Evolutionary conservation across 148 eudicot genomes (phyloP), one percentile per base, ranked within the genome.

Genomic region (Agrostemma githago): DNA sequence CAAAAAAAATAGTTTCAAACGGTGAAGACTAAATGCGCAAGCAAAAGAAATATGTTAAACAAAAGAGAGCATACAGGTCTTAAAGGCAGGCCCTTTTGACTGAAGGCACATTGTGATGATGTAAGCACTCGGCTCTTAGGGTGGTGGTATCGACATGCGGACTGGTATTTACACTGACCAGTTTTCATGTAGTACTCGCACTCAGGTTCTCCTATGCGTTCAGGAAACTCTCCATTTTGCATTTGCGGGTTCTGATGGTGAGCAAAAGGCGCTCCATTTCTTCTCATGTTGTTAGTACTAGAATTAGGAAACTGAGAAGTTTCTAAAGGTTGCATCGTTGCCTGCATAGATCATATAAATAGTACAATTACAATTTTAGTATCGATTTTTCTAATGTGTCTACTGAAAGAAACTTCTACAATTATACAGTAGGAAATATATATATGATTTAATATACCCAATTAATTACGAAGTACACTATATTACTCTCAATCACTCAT

Each of bases 111-210:
- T 10, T 72, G 15, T 3, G 72, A 74, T 41, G 80, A 61, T 48
- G 71, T 81, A 58, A 74, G 62, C 54, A 62, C 53, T 38, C 80
- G 81, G 75, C 44, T 71, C 79, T 73, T 84, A n/a, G 91, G 89
- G 60, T 88, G 91, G 74, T 89, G 83, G 75, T 73, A 89, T 53
- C 81, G 70, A 71, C 90, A 87, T 26, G 77, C 79, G 77, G 85
- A 80, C 76, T 76, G 82, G 74, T 37, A 87, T 78, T 84, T 89
- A 72, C 93, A 89, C 58, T 78, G 72, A 68, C 90, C 93, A 59
- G 86, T 87, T 79, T 81, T 87, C 80, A 81, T 78, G 76, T 84
- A 89, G 79, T 73, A 85, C 16, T 79, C 85, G 19, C 90, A 89
- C 51, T 82, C 88, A 4, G 86, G 85, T 72, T 76, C 82, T 70